Conservation (phyloP, 805 yeast genomes). For the Cephaloascus albidus region DNA sequence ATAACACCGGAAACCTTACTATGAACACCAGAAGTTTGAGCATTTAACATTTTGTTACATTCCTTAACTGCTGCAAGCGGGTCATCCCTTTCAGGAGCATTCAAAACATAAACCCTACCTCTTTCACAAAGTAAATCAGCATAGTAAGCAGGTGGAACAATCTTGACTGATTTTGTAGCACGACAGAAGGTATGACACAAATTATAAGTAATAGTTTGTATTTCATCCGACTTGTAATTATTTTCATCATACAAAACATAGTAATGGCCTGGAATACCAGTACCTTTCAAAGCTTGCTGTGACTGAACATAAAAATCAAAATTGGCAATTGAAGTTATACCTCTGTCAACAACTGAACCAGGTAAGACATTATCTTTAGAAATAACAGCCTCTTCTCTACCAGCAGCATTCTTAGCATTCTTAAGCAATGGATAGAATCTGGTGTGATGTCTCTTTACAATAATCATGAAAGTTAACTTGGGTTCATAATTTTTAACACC, state of each 20-base stretch:
- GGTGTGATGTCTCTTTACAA: conserved; percentile 11
- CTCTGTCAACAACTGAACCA: conserved; percentile 19
- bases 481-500: conserved; percentile 6
- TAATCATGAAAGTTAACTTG: conserved; percentile 14
- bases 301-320: conserved; percentile 19
- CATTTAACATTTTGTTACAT: neutral
- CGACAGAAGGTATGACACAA: conserved; percentile 17
- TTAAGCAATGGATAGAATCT: conserved; percentile 17
- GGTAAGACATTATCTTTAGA: conserved; percentile 13
- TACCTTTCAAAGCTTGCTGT: conserved; percentile 21
- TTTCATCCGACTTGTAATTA: conserved; percentile 13
- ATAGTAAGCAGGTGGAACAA: conserved; percentile 21
- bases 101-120: conserved; percentile 3
- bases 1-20: neutral
- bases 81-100: neutral
- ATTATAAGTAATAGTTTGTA: conserved; percentile 16
- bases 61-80: neutral
- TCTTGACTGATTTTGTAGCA: conserved; percentile 19
- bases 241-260: conserved; percentile 18
- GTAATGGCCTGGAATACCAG: conserved; percentile 22
- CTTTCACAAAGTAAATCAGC: conserved; percentile 19
- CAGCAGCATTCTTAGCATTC: conserved; percentile 10
- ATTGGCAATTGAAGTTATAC: conserved; percentile 16
- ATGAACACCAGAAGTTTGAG: neutral
- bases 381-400: conserved; percentile 9